phyloP scores from a whole-genome alignment of 345 rosid species.

The Iberis pinnata region DNA sequence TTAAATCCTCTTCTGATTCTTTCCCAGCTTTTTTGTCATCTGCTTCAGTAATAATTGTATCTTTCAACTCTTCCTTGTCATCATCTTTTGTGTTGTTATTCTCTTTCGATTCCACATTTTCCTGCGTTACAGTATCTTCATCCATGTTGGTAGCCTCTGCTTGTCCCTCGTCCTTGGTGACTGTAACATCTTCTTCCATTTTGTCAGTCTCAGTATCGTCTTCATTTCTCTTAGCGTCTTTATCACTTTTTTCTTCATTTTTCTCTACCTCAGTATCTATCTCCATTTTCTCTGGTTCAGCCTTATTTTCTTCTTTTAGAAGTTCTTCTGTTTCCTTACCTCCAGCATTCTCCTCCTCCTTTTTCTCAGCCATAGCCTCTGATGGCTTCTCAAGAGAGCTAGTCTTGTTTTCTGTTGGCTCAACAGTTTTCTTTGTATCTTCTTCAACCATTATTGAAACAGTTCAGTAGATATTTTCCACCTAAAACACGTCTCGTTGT shows the following conservation, averaged over 20 bases:
- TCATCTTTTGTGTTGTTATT: slow-evolving; percentile 17
- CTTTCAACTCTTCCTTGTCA: slow-evolving; percentile 17
- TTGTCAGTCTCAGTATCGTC: slow-evolving; percentile 11
- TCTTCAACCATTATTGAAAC: slow-evolving; percentile 53
- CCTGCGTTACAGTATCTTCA: slow-evolving; percentile 11
- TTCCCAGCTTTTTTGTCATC: slow-evolving; percentile 22
- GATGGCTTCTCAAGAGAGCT: slow-evolving; percentile 29
- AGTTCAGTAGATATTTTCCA: slow-evolving; percentile 7
- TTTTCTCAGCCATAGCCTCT: slow-evolving; percentile 28
- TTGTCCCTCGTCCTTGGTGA: slow-evolving; percentile 14
- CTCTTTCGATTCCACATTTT: slow-evolving; percentile 16
- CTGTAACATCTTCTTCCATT: slow-evolving; percentile 7
- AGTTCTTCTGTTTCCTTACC: slow-evolving; percentile 14
- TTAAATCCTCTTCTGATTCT: slow-evolving; percentile 14
- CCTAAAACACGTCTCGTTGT: neutral
- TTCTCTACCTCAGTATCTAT: slow-evolving; percentile 20
- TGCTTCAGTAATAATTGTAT: slow-evolving; percentile 10
- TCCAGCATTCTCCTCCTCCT: slow-evolving; percentile 16
- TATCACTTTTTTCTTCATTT: slow-evolving; percentile 8
- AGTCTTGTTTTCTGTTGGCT: slow-evolving; percentile 42
- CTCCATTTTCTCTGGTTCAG: slow-evolving; percentile 23
- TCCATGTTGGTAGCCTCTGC: slow-evolving; percentile 15
- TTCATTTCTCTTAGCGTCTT: slow-evolving; percentile 14
- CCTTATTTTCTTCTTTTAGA: slow-evolving; percentile 8
- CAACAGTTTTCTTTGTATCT: slow-evolving; percentile 41